Evolutionary conservation across 257 asterid species (phyloP).

Genomic region (Nicotiana tabacum): DNA sequence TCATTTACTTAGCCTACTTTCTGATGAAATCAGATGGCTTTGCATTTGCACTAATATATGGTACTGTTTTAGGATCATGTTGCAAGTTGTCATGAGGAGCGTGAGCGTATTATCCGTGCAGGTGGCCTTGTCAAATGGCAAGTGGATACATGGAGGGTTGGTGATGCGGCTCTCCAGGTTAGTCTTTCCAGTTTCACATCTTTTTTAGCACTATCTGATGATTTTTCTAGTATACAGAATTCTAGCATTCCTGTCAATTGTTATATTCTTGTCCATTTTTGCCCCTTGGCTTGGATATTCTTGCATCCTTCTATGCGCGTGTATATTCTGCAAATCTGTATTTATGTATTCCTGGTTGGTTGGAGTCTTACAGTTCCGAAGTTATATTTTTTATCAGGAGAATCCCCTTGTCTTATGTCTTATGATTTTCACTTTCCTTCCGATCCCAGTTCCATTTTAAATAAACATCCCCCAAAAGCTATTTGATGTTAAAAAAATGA

Average conservation of each 20-base stretch:
- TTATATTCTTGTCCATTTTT: neutral
- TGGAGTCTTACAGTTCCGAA: neutral
- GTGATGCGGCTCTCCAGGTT: conserved; percentile 94
- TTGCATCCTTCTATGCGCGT: neutral
- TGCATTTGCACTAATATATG: conserved; percentile 1
- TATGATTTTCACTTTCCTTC: neutral
- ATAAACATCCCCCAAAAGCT: neutral
- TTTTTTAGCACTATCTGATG: neutral
- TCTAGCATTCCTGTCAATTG: neutral
- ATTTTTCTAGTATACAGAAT: neutral
- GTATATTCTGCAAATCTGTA: neutral
- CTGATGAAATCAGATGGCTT: conserved; percentile 1
- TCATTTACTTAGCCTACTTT: conserved; percentile 3
- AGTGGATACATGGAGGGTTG: conserved; percentile 93
- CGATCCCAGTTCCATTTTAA: neutral
- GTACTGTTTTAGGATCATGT: conserved; percentile 81
- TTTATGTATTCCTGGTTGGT: neutral
- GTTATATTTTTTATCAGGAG: neutral
- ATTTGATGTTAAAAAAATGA: neutral
- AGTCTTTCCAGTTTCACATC: conserved; percentile 12
- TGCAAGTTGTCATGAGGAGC: conserved; percentile 83
- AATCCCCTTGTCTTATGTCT: neutral
- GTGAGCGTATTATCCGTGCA: conserved; percentile 66
- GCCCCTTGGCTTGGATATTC: neutral
- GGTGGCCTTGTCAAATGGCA: conserved; percentile 86